Conservation (phyloP, 129 eudicot species). For the Smallanthus sonchifolius region DNA sequence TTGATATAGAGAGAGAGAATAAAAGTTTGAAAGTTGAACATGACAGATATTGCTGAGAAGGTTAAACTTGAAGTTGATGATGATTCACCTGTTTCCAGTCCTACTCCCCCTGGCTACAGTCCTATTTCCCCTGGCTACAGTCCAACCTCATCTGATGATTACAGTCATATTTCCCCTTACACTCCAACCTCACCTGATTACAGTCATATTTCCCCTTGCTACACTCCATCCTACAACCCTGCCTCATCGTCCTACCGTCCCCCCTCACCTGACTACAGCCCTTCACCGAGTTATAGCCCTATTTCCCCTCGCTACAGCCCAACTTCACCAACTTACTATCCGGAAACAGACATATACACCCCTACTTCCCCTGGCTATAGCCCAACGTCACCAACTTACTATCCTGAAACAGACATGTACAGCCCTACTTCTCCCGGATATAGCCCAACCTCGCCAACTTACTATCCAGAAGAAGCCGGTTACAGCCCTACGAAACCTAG, state of each 20-base stretch:
- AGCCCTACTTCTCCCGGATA: conserved; percentile 94
- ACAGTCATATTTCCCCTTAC: conserved; percentile 91
- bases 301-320: too few species aligned
- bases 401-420: conserved; percentile 75
- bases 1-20: too few species aligned
- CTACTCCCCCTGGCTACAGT: conserved; percentile 71
- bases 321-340: too few species aligned
- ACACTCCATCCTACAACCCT: conserved; percentile 85
- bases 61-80: too few species aligned
- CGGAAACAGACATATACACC: too few species aligned
- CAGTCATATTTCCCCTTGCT: conserved; percentile 76
- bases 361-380: conserved; percentile 34
- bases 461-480: too few species aligned
- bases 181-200: conserved; percentile 86
- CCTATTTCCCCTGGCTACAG: conserved; percentile 89
- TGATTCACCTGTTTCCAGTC: conserved; percentile 63
- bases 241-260: conserved; percentile 85
- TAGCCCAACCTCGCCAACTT: conserved; percentile 75
- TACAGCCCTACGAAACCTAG: conserved; percentile 94
- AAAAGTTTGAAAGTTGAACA: too few species aligned
- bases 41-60: too few species aligned
- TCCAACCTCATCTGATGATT: conserved; percentile 63
- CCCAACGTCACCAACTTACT: conserved; percentile 80
- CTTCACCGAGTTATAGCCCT: conserved; percentile 78
- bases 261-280: conserved; percentile 75